These are phyloP conservation scores for Diatrype stigma DNA, from an alignment of 2,329 filamentous ascomycete species.

Conservation along the genomic window DNA sequence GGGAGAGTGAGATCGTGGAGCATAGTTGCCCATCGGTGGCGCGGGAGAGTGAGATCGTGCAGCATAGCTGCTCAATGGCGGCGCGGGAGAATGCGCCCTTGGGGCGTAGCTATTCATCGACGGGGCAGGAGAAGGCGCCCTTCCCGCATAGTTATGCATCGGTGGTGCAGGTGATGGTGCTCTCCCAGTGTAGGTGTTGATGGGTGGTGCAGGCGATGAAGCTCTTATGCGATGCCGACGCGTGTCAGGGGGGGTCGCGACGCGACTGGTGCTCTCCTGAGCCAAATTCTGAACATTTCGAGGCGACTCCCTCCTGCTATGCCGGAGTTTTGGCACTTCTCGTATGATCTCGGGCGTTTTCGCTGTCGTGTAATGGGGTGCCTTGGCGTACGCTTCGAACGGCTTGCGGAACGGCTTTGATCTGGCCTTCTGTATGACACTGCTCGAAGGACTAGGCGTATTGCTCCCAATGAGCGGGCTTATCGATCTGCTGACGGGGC, in stretches of 20 bases:
- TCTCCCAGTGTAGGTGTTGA: neutral
- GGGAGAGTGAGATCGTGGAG: conserved; percentile 29
- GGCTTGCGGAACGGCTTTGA: conserved; percentile 62
- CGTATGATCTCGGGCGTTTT: conserved; percentile 57
- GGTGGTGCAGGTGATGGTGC: conserved; percentile 2
- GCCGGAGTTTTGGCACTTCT: conserved; percentile 29
- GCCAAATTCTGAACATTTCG: conserved; percentile 31
- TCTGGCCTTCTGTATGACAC: conserved; percentile 55
- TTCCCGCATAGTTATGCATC: conserved; percentile 8
- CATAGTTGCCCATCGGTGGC: conserved; percentile 24
- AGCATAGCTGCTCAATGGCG: conserved; percentile 14
- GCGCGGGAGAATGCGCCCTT: conserved; percentile 20
- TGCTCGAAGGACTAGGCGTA: conserved; percentile 50
- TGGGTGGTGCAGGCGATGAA: conserved; percentile 20
- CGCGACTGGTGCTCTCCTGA: conserved; percentile 13
- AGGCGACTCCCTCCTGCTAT: conserved; percentile 37
- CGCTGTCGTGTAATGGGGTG: conserved; percentile 61
- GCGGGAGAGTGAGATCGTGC: conserved; percentile 26
- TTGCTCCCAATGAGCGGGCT: conserved; percentile 57
- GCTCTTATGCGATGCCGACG: conserved; percentile 18
- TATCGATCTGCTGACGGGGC: conserved; percentile 62
- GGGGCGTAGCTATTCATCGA: conserved; percentile 16
- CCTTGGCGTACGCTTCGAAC: conserved; percentile 63
- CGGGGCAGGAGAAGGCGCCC: conserved; percentile 29
- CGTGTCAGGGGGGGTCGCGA: conserved; percentile 17